These are phyloP conservation scores for Podospora australis DNA, from an alignment of 495 filamentous ascomycete genomes.

Conservation along the genomic window DNA sequence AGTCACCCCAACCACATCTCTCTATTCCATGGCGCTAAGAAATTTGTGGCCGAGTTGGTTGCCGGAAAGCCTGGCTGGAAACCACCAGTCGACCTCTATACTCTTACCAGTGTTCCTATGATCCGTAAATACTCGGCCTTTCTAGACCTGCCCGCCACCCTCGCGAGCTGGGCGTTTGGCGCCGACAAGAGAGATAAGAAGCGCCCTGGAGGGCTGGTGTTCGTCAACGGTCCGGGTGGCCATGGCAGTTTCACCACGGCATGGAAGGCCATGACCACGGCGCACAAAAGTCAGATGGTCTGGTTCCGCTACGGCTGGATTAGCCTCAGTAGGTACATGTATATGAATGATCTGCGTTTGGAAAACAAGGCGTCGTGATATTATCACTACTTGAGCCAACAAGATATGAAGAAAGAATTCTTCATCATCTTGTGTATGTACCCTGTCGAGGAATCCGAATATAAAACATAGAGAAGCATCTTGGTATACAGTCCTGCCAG, in stretches of 20 bases:
- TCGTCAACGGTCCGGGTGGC: constrained; percentile 54
- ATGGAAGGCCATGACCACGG: constrained; percentile 77
- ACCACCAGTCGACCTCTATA: constrained; percentile 75
- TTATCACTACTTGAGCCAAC: too few relatives aligned
- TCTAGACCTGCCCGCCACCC: constrained; percentile 64
- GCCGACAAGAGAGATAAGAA: constrained; percentile 31
- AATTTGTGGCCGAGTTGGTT: constrained; percentile 60
- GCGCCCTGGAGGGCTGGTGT: constrained; percentile 54
- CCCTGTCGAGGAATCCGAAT: too few relatives aligned
- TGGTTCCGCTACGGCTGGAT: constrained; percentile 99
- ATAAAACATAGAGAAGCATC: too few relatives aligned
- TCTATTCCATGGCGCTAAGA: constrained; percentile 71
- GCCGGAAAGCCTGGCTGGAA: constrained; percentile 58
- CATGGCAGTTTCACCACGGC: constrained; percentile 51
- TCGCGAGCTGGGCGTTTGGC: constrained; percentile 41
- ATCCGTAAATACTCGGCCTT: constrained; percentile 73
- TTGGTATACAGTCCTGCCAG: too few relatives aligned
- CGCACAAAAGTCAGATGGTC: constrained; percentile 91
- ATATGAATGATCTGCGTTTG: constrained; percentile 78
- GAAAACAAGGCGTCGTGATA: too few relatives aligned
- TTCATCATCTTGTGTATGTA: too few relatives aligned
- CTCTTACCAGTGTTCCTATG: constrained; percentile 62
- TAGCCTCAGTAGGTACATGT: constrained; percentile 83
- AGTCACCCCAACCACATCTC: constrained; percentile 87
- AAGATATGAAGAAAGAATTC: too few relatives aligned